Base-by-base conservation (phyloP, 371 early-diverging fungal genomes). In the Mortierella sp. region DNA sequence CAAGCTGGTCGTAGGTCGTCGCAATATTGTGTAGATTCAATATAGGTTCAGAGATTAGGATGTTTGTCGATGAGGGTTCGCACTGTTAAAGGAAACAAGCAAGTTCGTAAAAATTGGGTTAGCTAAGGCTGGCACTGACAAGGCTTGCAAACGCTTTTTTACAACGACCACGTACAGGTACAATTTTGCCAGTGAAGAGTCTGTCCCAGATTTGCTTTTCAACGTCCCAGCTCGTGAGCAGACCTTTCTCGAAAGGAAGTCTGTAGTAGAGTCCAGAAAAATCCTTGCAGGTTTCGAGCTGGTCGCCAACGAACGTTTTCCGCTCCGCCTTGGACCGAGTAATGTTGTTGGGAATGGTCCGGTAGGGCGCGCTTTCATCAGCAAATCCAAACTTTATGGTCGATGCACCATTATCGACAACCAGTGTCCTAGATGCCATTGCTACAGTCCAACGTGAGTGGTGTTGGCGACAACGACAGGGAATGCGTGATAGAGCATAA, bases 121-220 rank as follows among this genome's bases (percentile, higher is more conserved):
- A n/a, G n/a, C n/a, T n/a, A n/a, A n/a, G n/a, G n/a, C n/a, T n/a
- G n/a, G n/a, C n/a, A n/a, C n/a, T n/a, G n/a, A n/a, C n/a, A n/a
- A n/a, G n/a, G n/a, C n/a, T n/a, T n/a, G n/a, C n/a, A n/a, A n/a
- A n/a, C n/a, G 24, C 42, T 23, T 24, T 31, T 17, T 17, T 48
- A 17, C 27, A 37, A 34, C 48, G 27, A 41, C 8, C 17, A 52
- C 71, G 51, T 80, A 89, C 88, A 44, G 84, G 80, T n/a, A 89
- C 55, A 5, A 88, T 84, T 46, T 87, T 80, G 52, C 82, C 80
- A 51, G 81, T 85, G 51, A 92, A 88, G 6, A 90, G 42, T 21
- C 94, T 83, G 62, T 94, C 93, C 95, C 94, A 94, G 27, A 95
- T 78, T 31, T 86, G 85, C 49, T 87, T 82, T 80, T 95, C 90